phyloP scores from a whole-genome alignment of 2,329 filamentous ascomycete species.

The Apiospora malaysiana region DNA sequence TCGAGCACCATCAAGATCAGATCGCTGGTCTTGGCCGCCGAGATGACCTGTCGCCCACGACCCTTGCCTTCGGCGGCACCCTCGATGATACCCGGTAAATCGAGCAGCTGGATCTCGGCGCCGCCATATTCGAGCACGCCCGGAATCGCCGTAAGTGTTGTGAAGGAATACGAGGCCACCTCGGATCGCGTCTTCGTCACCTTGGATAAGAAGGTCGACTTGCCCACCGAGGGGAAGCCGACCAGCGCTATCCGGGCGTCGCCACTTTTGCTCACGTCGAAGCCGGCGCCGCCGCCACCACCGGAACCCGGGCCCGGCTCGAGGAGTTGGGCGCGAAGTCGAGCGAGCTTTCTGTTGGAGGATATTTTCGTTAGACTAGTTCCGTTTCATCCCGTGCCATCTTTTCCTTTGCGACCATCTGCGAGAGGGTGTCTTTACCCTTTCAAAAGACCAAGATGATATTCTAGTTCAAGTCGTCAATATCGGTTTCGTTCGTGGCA shows the following conservation, averaged over 20 bases:
- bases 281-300: slow-evolving; percentile 80
- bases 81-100: slow-evolving; percentile 98
- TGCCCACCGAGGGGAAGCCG: slow-evolving; percentile 98
- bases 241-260: slow-evolving; percentile 97
- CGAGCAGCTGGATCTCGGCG: slow-evolving; percentile 96
- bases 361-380: neutral
- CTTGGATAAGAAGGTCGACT: slow-evolving; percentile 98
- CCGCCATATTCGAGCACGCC: slow-evolving; percentile 97
- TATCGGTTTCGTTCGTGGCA: slow-evolving; percentile 15
- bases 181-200: slow-evolving; percentile 98
- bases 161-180: slow-evolving; percentile 96
- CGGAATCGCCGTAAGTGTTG: slow-evolving; percentile 94
- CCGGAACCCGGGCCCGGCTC: slow-evolving; percentile 85
- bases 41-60: slow-evolving; percentile 93
- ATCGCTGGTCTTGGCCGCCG: slow-evolving; percentile 97
- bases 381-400: neutral
- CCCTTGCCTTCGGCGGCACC: slow-evolving; percentile 96
- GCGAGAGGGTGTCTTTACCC: slow-evolving; percentile 61
- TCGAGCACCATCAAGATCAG: slow-evolving; percentile 96
- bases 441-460: slow-evolving; percentile 96
- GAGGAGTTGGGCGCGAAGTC: slow-evolving; percentile 90
- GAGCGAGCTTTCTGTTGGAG: slow-evolving; percentile 81
- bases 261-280: slow-evolving; percentile 93
- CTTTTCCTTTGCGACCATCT: neutral
- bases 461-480: slow-evolving; percentile 65